A percentile compares a stretch with the other conserved stretches of the same genome.
Evolutionary conservation across 177 flowering plant species (phyloP).

Genomic region (Vitis hybrid): DNA sequence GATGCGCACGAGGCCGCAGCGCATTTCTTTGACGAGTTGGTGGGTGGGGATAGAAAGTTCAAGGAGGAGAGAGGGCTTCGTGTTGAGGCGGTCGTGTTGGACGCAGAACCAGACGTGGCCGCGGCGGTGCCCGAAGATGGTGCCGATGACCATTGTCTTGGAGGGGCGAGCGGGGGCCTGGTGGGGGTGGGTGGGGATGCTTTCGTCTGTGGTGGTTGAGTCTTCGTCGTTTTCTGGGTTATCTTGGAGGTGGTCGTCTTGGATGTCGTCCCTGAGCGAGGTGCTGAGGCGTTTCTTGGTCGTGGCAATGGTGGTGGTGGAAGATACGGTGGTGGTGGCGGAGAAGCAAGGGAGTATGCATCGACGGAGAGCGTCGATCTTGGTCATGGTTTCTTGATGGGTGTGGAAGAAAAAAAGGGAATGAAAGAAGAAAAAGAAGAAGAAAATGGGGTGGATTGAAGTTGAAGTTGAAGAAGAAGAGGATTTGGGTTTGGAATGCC

Average conservation of each 20-base stretch:
- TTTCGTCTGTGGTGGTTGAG: conserved; percentile 9
- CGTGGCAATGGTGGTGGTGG: conserved; percentile 23
- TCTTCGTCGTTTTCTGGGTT: conserved; percentile 11
- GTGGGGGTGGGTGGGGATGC: neutral
- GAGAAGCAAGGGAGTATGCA: conserved; percentile 59
- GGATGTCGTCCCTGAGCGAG: conserved; percentile 55
- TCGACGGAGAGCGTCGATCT: conserved; percentile 61
- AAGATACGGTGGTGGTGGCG: conserved; percentile 24
- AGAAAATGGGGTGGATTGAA: neutral
- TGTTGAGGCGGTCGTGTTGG: conserved; percentile 53
- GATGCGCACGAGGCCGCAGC: conserved; percentile 65
- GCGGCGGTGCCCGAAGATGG: conserved; percentile 63
- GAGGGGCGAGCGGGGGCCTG: conserved; percentile 47
- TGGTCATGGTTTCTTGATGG: conserved; percentile 32
- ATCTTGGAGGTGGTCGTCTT: conserved; percentile 3
- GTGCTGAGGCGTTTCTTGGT: conserved; percentile 67
- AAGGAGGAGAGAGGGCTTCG: conserved; percentile 65
- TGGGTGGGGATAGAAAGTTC: conserved; percentile 63
- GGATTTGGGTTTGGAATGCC: neutral
- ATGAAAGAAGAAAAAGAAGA: neutral
- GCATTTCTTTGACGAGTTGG: conserved; percentile 71
- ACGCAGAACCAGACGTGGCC: conserved; percentile 78
- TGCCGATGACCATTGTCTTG: conserved; percentile 63
- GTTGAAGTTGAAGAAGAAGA: neutral
- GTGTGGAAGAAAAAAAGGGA: neutral